These are phyloP conservation scores for Lentinula sp. DNA, from an alignment of 768 basidiomycete species.

Conservation along the genomic window DNA sequence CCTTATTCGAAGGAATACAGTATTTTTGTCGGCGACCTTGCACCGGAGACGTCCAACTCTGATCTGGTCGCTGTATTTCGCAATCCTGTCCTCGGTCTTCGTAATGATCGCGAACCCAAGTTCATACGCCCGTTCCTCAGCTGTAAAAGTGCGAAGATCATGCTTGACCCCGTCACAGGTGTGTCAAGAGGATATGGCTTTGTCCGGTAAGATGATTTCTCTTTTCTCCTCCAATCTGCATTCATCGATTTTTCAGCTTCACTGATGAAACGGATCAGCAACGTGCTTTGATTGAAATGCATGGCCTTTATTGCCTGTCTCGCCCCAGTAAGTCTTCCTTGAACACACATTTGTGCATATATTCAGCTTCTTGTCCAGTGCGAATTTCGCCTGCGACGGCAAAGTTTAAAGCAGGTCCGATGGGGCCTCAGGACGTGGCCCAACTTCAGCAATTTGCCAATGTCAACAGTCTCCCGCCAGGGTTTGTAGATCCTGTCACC, in stretches of 20 bases:
- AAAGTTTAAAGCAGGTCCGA: conserved; percentile 64
- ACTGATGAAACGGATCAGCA: conserved; percentile 86
- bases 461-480: background rate
- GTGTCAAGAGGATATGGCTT: conserved; percentile 91
- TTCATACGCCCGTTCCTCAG: conserved; percentile 85
- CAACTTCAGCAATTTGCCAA: conserved; percentile 30
- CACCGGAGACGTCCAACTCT: conserved; percentile 90
- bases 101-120: conserved; percentile 83
- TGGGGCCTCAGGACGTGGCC: conserved; percentile 35
- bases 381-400: conserved; percentile 87
- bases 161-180: conserved; percentile 87
- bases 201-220: conserved; percentile 52
- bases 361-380: conserved; percentile 46
- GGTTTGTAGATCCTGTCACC: conserved; percentile 26
- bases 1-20: conserved; percentile 82
- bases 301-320: conserved; percentile 83
- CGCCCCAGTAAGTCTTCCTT: conserved; percentile 66
- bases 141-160: conserved; percentile 94
- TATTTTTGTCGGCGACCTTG: conserved; percentile 92
- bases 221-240: background rate
- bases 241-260: conserved; percentile 45
- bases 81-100: conserved; percentile 79
- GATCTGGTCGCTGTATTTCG: conserved; percentile 92
- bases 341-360: conserved; percentile 19
- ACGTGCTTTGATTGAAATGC: conserved; percentile 88